Conservation (phyloP, 73 alveolate genomes). For the Tetrahymena malaccensis region DNA sequence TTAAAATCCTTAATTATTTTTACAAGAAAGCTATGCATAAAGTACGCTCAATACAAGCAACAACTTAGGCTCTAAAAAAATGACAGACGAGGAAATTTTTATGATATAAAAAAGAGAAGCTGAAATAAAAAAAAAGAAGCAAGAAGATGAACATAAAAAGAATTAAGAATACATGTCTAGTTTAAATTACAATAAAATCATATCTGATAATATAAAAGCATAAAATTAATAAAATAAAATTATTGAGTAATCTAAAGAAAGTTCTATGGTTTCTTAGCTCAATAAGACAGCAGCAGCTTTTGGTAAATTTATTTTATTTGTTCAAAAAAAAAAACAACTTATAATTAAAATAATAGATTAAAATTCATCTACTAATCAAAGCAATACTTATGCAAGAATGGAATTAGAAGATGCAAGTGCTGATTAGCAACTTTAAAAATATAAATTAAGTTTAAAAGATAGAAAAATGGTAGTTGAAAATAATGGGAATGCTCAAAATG, state of each 20-base stretch:
- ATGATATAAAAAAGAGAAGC: neutral
- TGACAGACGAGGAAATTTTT: neutral
- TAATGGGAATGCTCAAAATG: neutral
- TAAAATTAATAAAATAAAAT: neutral
- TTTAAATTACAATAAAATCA: neutral
- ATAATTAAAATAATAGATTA: no score
- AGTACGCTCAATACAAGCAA: neutral
- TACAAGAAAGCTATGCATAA: neutral
- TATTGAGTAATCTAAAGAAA: neutral
- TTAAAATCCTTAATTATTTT: no score
- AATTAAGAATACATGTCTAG: neutral
- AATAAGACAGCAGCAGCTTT: neutral
- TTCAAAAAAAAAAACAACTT: no score
- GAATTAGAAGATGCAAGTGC: neutral
- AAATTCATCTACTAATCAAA: neutral
- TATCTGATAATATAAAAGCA: neutral
- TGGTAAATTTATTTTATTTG: neutral
- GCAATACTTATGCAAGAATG: neutral
- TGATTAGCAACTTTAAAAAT: neutral
- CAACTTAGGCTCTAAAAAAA: neutral
- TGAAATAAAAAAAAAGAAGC: neutral
- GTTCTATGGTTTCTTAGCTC: neutral
- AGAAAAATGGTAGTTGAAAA: neutral
- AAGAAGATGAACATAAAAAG: neutral
- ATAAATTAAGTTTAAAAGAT: neutral